Evolutionary conservation across 1,284 basidiomycete genomes (phyloP).

Genomic region (Malassezia nana): DNA sequence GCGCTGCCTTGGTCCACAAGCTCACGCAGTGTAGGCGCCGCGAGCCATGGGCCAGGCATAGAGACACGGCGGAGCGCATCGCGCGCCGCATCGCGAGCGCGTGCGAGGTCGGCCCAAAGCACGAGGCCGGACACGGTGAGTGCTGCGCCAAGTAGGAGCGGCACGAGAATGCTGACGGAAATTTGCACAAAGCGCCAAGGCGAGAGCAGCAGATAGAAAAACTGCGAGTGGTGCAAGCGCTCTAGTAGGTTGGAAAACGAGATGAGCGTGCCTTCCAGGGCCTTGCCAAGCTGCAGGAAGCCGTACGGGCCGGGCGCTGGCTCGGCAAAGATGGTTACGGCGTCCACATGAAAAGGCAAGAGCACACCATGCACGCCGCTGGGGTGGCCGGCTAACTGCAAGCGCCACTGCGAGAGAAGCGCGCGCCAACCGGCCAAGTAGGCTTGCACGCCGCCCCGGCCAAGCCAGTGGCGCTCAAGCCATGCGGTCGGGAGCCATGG

Average conservation of each 20-base stretch:
- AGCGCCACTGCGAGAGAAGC: constrained; percentile 51
- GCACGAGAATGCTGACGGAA: constrained; percentile 29
- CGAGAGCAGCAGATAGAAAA: constrained; percentile 40
- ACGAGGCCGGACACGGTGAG: constrained; percentile 31
- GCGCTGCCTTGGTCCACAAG: background rate
- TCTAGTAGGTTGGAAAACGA: constrained; percentile 46
- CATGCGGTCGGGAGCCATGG: background rate
- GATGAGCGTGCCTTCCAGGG: constrained; percentile 32
- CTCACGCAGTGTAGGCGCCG: constrained; percentile 4
- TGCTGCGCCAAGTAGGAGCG: constrained; percentile 31
- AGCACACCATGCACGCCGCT: constrained; percentile 30
- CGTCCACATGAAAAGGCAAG: constrained; percentile 78
- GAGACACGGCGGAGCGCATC: background rate
- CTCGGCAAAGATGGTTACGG: constrained; percentile 76
- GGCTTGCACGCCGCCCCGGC: constrained; percentile 1
- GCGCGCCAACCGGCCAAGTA: constrained; percentile 10
- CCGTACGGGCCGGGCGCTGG: constrained; percentile 87
- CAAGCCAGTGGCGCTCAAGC: constrained; percentile 5
- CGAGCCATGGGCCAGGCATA: background rate
- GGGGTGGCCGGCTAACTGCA: constrained; percentile 51
- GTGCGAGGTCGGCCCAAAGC: constrained; percentile 9
- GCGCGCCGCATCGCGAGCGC: constrained; percentile 4
- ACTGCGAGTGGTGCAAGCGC: constrained; percentile 46
- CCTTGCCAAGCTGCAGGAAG: constrained; percentile 70
- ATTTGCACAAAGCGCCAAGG: constrained; percentile 35